phyloP scores from a whole-genome alignment of 177 flowering plant species.

The Vitis hybrid region DNA sequence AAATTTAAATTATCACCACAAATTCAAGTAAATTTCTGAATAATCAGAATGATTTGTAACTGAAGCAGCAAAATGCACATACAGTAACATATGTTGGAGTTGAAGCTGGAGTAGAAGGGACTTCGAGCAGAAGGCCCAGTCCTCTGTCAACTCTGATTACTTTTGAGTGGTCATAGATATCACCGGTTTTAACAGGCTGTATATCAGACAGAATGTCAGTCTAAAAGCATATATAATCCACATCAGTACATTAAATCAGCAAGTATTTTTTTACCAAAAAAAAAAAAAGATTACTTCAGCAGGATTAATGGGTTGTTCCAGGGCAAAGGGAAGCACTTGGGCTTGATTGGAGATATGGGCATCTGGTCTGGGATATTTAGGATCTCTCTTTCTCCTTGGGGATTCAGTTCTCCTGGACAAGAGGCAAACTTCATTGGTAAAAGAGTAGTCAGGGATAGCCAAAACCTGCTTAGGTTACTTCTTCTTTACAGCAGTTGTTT shows the following conservation, averaged over 20 bases:
- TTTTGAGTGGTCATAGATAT: constrained; percentile 72
- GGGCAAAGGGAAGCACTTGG: too few relatives aligned
- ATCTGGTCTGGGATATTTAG: too few relatives aligned
- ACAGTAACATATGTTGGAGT: constrained; percentile 85
- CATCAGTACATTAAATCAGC: background rate
- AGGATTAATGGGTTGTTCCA: too few relatives aligned
- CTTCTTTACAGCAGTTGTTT: too few relatives aligned
- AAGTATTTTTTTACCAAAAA: too few relatives aligned
- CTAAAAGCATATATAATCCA: background rate
- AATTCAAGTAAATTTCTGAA: background rate
- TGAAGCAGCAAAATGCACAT: constrained; percentile 29
- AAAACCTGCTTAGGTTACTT: too few relatives aligned
- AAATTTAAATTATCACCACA: background rate
- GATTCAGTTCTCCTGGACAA: too few relatives aligned
- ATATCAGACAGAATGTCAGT: constrained; percentile 8
- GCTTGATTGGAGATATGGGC: too few relatives aligned
- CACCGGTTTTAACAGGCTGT: constrained; percentile 78
- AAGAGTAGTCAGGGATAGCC: too few relatives aligned
- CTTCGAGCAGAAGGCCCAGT: constrained; percentile 78
- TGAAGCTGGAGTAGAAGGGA: constrained; percentile 67
- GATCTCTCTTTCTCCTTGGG: too few relatives aligned
- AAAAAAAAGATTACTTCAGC: too few relatives aligned
- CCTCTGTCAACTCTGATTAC: constrained; percentile 87
- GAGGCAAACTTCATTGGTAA: too few relatives aligned
- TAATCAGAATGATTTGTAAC: background rate